phyloP scores from a whole-genome alignment of 2,329 filamentous ascomycete genomes.

The Ascochyta clinopodiicola region DNA sequence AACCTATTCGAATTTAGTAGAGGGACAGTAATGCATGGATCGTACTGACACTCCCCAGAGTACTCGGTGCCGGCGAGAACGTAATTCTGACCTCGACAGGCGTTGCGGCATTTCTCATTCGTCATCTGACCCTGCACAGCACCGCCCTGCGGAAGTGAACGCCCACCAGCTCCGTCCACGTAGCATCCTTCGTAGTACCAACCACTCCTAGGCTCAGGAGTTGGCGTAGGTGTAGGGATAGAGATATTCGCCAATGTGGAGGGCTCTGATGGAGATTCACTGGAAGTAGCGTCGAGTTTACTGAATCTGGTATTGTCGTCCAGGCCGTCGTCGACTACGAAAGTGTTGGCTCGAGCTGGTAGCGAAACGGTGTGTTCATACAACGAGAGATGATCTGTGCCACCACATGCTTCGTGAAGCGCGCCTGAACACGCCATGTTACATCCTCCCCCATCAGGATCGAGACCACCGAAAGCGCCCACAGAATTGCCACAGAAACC shows the following conservation, averaged over 20 bases:
- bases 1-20: neutral
- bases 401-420: slow-evolving; percentile 33
- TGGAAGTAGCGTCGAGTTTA: neutral
- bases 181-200: slow-evolving; percentile 36
- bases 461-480: slow-evolving; percentile 20
- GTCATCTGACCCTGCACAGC: slow-evolving; percentile 31
- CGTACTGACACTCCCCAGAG: slow-evolving; percentile 22
- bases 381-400: slow-evolving; percentile 26
- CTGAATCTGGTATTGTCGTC: too few relatives aligned
- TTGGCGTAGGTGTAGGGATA: neutral
- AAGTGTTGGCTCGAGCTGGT: slow-evolving; percentile 1
- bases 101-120: slow-evolving; percentile 29
- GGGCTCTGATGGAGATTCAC: neutral
- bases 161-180: slow-evolving; percentile 24
- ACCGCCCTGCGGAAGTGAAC: slow-evolving; percentile 25
- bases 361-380: slow-evolving; percentile 13
- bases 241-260: neutral
- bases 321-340: neutral
- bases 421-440: slow-evolving; percentile 37
- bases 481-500: slow-evolving; percentile 41
- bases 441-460: slow-evolving; percentile 23
- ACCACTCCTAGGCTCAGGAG: slow-evolving; percentile 21
- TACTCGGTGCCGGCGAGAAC: slow-evolving; percentile 35
- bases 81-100: slow-evolving; percentile 26
- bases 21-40: too few relatives aligned